Evolutionary conservation across 2,329 filamentous ascomycete species (phyloP), one percentile per base, ranked within the genome.

Genomic region (Boeremia lycopersici): DNA sequence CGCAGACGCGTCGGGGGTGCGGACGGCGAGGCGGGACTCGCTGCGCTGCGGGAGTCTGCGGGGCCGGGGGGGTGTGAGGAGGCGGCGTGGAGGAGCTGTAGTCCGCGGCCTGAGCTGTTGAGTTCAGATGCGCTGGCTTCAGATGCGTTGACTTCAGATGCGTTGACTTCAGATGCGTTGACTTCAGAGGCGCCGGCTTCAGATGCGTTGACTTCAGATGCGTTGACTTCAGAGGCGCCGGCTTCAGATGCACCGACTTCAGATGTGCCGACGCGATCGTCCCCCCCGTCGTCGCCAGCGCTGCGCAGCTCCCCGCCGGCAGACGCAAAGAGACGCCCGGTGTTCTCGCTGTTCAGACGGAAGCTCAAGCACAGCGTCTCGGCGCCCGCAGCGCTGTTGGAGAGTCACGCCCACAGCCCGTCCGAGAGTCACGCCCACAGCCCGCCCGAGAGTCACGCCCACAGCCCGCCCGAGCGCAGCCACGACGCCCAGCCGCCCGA

Each of bases 321-420:
- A n/a, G 34, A 53, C 3, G 57, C 58, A 19, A 60, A 51, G 45
- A 74, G 80, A 40, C 80, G 81, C 59, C 79, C 81, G 0, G 77
- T 80, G 3, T 83, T 84, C 57, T 74, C 79, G 1, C 79, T 82
- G 54, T 71, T 83, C 53, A 72, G 64, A 46, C 61, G 67, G 19
- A 64, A 65, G 42, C 7, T 57, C 7, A 67, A 64, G 26, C 39
- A 59, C 26, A 59, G 33, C 28, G 35, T 48, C 8, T 28, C 46
- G 7, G 40, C 57, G 11, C 68, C 63, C 38, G 49, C 62, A 15
- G 61, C 64, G 2, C 52, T 70, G 2, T 49, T 57, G 1, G 65
- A 73, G 71, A n/a, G n/a, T n/a, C 57, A 43, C 44, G 70, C 48
- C 43, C 63, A 73, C 43, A 78, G n/a, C n/a, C n/a, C n/a, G n/a